phyloP scores from a whole-genome alignment of 768 basidiomycete genomes.

The Gymnopilus junonius region DNA sequence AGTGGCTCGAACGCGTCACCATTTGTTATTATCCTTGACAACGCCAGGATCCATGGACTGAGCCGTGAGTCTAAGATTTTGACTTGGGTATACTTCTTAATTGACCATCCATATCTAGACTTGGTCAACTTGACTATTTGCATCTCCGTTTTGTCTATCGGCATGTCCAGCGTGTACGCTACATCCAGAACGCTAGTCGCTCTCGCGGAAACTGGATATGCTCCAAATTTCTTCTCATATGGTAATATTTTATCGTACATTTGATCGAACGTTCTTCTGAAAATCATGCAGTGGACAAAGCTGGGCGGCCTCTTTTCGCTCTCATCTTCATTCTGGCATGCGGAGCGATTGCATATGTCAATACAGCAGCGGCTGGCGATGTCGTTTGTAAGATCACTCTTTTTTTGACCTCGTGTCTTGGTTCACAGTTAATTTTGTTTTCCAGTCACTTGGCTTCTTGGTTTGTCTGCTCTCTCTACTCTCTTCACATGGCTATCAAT shows the following conservation, averaged over 20 bases:
- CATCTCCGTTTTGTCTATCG: slow-evolving; percentile 50
- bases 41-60: slow-evolving; percentile 44
- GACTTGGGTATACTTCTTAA: neutral
- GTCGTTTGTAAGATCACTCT: slow-evolving; percentile 38
- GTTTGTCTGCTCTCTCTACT: slow-evolving; percentile 50
- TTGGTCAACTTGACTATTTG: slow-evolving; percentile 50
- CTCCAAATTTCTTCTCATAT: slow-evolving; percentile 47
- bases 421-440: neutral
- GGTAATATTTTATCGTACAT: slow-evolving; percentile 9
- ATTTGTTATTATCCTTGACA: slow-evolving; percentile 47
- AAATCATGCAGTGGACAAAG: slow-evolving; percentile 40
- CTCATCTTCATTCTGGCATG: slow-evolving; percentile 40
- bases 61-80: slow-evolving; percentile 33
- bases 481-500: slow-evolving; percentile 51
- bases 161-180: slow-evolving; percentile 49
- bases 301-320: slow-evolving; percentile 47
- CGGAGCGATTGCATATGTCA: slow-evolving; percentile 46
- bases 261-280: neutral
- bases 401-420: too few relatives aligned
- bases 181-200: slow-evolving; percentile 50
- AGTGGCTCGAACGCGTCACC: slow-evolving; percentile 48
- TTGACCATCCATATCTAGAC: slow-evolving; percentile 23
- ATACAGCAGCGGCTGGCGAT: slow-evolving; percentile 38
- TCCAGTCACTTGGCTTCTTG: slow-evolving; percentile 47
- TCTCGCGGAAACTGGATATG: slow-evolving; percentile 51